Conservation (phyloP, 1,139 yeast species). For the Yamadazyma blattariae region DNA sequence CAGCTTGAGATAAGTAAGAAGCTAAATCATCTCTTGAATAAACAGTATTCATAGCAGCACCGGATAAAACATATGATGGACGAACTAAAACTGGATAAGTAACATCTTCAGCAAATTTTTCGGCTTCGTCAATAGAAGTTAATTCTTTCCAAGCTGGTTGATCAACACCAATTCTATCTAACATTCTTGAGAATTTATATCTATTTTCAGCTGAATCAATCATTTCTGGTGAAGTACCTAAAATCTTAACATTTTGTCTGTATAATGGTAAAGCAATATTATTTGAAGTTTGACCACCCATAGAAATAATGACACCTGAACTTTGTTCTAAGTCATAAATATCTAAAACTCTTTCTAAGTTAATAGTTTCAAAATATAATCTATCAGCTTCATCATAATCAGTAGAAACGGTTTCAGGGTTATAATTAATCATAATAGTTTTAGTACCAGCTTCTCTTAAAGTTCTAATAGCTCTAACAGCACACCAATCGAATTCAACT, state of each 20-base stretch:
- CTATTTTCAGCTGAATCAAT: conserved; percentile 98
- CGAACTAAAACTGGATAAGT: conserved; percentile 95
- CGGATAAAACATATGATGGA: conserved; percentile 95
- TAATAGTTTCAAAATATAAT: conserved; percentile 92
- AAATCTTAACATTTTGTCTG: conserved; percentile 91
- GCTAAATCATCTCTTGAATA: conserved; percentile 88
- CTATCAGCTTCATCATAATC: conserved; percentile 99
- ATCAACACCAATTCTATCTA: conserved; percentile 95
- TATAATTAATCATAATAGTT: conserved; percentile 96
- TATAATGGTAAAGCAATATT: conserved; percentile 92
- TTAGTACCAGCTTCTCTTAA: conserved; percentile 82
- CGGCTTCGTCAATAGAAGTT: conserved; percentile 92
- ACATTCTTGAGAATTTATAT: conserved; percentile 96
- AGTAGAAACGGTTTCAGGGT: conserved; percentile 97
- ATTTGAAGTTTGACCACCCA: conserved; percentile 99
- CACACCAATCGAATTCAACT: conserved; percentile 96
- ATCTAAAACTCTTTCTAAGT: conserved; percentile 92
- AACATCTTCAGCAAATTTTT: conserved; percentile 85
- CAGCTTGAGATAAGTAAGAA: conserved; percentile 87
- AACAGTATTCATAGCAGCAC: conserved; percentile 99
- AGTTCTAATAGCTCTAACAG: conserved; percentile 92
- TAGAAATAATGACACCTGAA: conserved; percentile 89
- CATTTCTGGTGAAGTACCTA: conserved; percentile 98
- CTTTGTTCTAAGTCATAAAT: conserved; percentile 92
- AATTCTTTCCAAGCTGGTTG: conserved; percentile 99